Percentiles rank a stretch among this genome's conserved stretches.
Conservation (phyloP, 208 protist species). For the Acanthamoeba rhysodes region DNA sequence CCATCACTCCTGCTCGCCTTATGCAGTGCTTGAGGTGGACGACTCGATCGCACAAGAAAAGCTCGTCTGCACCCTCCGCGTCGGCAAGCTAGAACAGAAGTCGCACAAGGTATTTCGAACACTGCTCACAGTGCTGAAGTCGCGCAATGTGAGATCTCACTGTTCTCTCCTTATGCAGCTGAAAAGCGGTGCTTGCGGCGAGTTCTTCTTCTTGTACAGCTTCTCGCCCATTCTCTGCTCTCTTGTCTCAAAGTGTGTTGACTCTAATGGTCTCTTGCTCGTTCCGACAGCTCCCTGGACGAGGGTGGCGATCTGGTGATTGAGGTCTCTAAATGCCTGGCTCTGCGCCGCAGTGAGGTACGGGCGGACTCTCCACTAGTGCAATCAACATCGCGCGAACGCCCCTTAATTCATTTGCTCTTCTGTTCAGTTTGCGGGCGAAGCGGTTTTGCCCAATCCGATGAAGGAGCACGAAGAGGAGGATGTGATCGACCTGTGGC, state of each 20-base stretch:
- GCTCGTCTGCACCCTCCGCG: conserved; percentile 9
- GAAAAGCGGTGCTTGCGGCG: not conserved
- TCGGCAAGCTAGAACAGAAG: conserved; percentile 10
- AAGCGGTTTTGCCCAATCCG: conserved; percentile 1
- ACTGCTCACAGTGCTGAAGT: not conserved
- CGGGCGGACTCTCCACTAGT: not conserved
- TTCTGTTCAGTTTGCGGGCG: conserved; percentile 8
- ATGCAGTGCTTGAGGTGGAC: conserved; percentile 11
- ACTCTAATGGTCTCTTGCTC: not conserved
- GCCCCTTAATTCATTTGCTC: not conserved
- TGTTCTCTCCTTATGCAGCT: not conserved
- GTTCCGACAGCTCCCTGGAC: conserved; percentile 5
- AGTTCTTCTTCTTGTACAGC: conserved; percentile 7
- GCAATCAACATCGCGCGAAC: no score
- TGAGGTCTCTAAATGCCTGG: conserved; percentile 17
- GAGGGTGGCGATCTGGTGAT: conserved; percentile 19
- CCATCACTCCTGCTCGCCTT: not conserved
- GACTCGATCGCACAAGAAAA: conserved; percentile 16
- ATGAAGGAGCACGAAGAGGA: conserved; percentile 61
- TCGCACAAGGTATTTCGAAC: not conserved
- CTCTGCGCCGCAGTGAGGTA: conserved; percentile 1
- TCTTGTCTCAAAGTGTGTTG: not conserved
- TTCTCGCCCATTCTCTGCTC: not conserved
- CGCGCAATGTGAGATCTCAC: not conserved
- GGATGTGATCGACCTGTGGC: conserved; percentile 56